Conservation (phyloP, 495 filamentous ascomycete species). For the Penicillium parvum region DNA sequence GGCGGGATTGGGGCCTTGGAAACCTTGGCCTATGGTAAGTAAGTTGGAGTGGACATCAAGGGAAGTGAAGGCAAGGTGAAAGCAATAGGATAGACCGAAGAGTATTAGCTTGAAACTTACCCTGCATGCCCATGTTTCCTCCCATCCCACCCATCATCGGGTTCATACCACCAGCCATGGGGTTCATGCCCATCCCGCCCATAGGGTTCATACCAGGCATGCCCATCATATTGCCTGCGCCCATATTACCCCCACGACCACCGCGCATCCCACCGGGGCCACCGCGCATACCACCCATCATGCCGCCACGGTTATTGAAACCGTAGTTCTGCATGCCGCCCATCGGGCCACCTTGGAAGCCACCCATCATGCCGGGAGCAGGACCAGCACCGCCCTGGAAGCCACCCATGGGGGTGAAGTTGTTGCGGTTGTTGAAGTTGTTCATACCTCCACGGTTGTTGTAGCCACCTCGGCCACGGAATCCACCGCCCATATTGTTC, state of each 20-base stretch:
- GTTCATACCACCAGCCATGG: slow-evolving; percentile 56
- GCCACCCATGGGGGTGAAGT: slow-evolving; percentile 52
- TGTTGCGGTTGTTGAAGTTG: slow-evolving; percentile 45
- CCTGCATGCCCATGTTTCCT: slow-evolving; percentile 57
- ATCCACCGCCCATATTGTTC: slow-evolving; percentile 31
- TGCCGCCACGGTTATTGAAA: slow-evolving; percentile 58
- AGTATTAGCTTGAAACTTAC: slow-evolving; percentile 39
- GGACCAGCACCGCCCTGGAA: slow-evolving; percentile 41
- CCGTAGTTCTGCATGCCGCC: slow-evolving; percentile 55
- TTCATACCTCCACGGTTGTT: slow-evolving; percentile 38
- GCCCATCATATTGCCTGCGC: slow-evolving; percentile 52
- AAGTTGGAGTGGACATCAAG: neutral
- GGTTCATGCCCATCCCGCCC: slow-evolving; percentile 63
- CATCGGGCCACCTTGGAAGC: slow-evolving; percentile 53
- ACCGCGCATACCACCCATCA: slow-evolving; percentile 69
- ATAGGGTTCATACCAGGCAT: slow-evolving; percentile 47
- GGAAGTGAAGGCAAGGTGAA: slow-evolving; percentile 3
- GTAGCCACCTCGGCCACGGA: slow-evolving; percentile 48
- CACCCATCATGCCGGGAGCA: slow-evolving; percentile 54
- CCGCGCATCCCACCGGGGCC: slow-evolving; percentile 66
- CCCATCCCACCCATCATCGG: slow-evolving; percentile 43
- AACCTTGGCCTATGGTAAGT: slow-evolving; percentile 44
- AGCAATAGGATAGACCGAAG: neutral
- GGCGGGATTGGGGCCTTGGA: slow-evolving; percentile 62
- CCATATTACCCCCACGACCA: slow-evolving; percentile 58